Base-by-base conservation (phyloP, 805 yeast genomes). In the Priceomyces medius region DNA sequence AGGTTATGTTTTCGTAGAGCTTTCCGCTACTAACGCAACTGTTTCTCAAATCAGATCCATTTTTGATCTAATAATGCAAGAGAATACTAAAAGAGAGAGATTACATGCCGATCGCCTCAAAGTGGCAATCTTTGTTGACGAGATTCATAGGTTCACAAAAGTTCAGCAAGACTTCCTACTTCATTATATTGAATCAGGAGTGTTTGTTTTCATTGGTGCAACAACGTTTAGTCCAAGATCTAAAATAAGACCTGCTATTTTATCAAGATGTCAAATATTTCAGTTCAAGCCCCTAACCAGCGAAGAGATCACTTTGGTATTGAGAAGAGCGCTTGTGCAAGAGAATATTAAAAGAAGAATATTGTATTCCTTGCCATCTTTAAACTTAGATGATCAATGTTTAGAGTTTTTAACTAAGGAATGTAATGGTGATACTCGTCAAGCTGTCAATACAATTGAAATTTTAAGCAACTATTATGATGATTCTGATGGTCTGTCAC, bases 211-310 rank as follows among this genome's bases (percentile, higher is more conserved):
- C 32, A 80, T 91, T 38, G 99, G 99, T 4, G 97, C 98, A n/a
- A 93, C 99, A 0, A 90, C 98, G 0, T 96, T 88, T 52, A 88
- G 89, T 55, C 97, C 97, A 3, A 80, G 85, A 36, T 83, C 85
- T 53, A 83, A 88, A 52, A 64, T 93, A 31, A 81, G 89, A 45
- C 79, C 84, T 41, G 97, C 98, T 0, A 66, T 93, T 24, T 59
- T 88, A 20, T 87, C 96, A 4, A 66, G 99, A 43, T 87, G 96
- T 55, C 83, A 89, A 43, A 80, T 88, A 0, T 85, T 89, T 56
- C 81, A 81, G 4, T 66, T 93, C 46, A 69, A 77, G 35, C 74
- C 76, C 43, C 68, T 89, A 21, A 56, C 60, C 0, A 46, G 52
- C 1, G 61, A 61, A 2, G 88, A 89, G 35, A 58, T 85, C 17